A percentile compares a stretch with the other conserved stretches of the same genome.
These are phyloP conservation scores for Myxozyma geophila DNA, from an alignment of 805 yeast genomes.

Conservation along the genomic window DNA sequence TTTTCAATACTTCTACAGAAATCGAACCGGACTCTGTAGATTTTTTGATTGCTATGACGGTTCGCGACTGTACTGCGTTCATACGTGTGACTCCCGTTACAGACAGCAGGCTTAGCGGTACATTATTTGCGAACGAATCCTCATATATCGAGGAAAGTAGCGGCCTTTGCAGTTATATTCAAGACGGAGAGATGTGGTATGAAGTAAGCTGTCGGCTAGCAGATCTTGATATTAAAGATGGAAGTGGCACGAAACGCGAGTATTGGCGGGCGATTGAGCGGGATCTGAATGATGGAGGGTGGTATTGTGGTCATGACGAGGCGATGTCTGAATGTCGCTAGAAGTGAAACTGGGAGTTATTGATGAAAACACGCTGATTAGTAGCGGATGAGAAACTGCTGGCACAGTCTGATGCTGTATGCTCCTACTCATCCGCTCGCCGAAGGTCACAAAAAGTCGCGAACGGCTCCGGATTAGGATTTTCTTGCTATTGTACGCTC, in stretches of 20 bases:
- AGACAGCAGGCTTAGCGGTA: not conserved
- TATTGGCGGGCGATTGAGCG: constrained; percentile 56
- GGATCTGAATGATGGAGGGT: constrained; percentile 27
- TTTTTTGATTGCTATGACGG: constrained; percentile 56
- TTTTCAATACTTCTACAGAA: constrained; percentile 38
- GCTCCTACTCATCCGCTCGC: no score
- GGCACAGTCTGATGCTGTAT: no score
- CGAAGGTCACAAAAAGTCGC: no score
- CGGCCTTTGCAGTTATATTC: not conserved
- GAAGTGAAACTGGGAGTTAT: not conserved
- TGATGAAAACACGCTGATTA: not conserved
- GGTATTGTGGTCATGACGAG: constrained; percentile 27
- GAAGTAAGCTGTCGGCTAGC: constrained; percentile 50
- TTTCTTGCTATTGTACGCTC: no score
- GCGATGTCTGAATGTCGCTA: not conserved
- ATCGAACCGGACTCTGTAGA: constrained; percentile 29
- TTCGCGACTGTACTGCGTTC: constrained; percentile 62
- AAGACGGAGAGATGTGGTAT: constrained; percentile 38
- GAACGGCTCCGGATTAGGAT: no score
- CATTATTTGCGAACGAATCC: not conserved
- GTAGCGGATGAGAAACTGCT: no score
- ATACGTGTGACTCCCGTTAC: constrained; percentile 45
- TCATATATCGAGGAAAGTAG: not conserved
- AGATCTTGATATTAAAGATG: constrained; percentile 31
- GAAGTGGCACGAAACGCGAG: constrained; percentile 44